Percentiles rank a stretch among this genome's conserved stretches.
phyloP scores from a whole-genome alignment of 345 rosid species.

The Citrus sp. region DNA sequence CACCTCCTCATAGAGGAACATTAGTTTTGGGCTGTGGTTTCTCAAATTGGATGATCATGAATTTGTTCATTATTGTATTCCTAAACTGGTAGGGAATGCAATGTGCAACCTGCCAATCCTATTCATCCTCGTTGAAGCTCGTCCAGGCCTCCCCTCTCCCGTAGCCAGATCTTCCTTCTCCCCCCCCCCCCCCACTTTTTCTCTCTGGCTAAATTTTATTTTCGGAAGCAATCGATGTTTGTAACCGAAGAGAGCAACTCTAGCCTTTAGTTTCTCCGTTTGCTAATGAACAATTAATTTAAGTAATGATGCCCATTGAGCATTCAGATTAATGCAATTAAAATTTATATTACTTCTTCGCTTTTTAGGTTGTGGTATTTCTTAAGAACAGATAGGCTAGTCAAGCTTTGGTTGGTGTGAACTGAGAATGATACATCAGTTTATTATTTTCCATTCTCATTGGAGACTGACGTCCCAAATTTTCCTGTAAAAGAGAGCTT shows the following conservation, averaged over 20 bases:
- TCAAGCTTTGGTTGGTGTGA: not conserved
- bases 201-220: not conserved
- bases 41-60: slow-evolving; percentile 3
- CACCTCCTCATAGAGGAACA: slow-evolving; percentile 33
- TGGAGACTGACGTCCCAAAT: too few species aligned
- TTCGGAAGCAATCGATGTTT: slow-evolving; percentile 11
- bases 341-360: not conserved
- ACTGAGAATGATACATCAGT: too few species aligned
- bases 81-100: slow-evolving; percentile 10
- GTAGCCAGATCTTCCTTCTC: not conserved
- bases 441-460: too few species aligned
- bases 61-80: slow-evolving; percentile 9
- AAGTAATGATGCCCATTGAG: not conserved
- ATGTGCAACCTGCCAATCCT: not conserved
- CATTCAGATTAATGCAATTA: not conserved
- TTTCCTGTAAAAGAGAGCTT: too few species aligned
- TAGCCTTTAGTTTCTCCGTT: slow-evolving; percentile 18
- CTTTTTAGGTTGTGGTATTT: not conserved
- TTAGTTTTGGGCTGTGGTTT: slow-evolving; percentile 6
- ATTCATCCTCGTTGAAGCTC: slow-evolving; percentile 3
- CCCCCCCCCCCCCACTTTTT: too few species aligned
- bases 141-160: not conserved
- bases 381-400: not conserved
- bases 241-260: not conserved
- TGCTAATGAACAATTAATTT: slow-evolving; percentile 12